Evolutionary conservation across 2,329 filamentous ascomycete species (phyloP).

Genomic region (Verticillium dahliae): DNA sequence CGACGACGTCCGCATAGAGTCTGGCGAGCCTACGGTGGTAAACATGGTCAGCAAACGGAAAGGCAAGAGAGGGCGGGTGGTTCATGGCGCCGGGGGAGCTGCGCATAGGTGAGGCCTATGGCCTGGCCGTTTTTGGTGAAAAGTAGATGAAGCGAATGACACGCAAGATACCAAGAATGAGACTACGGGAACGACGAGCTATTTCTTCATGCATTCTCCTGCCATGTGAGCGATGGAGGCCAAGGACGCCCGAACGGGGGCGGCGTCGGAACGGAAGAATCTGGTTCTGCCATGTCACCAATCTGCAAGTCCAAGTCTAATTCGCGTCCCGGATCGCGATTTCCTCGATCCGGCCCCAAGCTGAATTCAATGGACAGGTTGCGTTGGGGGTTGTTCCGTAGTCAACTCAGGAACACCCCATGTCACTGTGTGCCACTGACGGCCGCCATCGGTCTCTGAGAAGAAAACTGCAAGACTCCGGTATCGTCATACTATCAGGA

Average conservation of each 20-base stretch:
- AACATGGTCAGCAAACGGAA: background rate
- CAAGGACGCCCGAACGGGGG: background rate
- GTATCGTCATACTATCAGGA: background rate
- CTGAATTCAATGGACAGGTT: background rate
- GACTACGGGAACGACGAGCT: background rate
- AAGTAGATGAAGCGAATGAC: background rate
- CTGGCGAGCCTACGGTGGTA: background rate
- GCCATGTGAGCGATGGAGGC: background rate
- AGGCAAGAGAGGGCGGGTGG: background rate
- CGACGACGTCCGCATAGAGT: background rate
- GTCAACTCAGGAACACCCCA: background rate
- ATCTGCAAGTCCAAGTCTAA: background rate
- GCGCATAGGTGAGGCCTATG: background rate
- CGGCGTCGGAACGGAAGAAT: background rate
- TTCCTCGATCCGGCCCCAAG: background rate
- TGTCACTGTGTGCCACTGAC: background rate
- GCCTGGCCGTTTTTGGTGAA: background rate
- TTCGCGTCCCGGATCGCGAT: background rate
- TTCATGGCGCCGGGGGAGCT: background rate
- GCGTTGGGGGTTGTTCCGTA: background rate
- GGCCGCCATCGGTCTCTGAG: too few relatives aligned
- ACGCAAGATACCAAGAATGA: slow-evolving; percentile 5
- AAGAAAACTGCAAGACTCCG: background rate
- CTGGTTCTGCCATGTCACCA: too few relatives aligned
- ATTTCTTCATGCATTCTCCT: background rate